Percentiles rank a stretch among this genome's conserved stretches.
Evolutionary conservation across 2,329 filamentous ascomycete genomes (phyloP).

Genomic region (Fusarium napiforme): DNA sequence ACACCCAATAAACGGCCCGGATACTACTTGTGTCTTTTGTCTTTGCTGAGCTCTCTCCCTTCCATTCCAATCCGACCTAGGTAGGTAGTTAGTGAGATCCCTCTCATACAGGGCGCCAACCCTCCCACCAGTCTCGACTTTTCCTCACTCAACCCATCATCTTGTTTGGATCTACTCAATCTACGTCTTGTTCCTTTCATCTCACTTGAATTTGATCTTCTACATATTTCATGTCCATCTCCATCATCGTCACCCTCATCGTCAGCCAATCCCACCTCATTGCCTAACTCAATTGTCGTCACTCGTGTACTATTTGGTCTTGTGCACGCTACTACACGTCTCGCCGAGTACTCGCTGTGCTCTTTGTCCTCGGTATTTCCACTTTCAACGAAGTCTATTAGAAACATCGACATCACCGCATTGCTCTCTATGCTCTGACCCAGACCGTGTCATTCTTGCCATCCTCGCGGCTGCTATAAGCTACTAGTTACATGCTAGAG

Average conservation of each 20-base stretch:
- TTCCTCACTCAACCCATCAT: neutral
- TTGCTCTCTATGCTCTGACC: slow-evolving; percentile 22
- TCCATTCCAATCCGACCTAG: slow-evolving; percentile 25
- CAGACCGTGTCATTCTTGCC: slow-evolving; percentile 7
- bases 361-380: neutral
- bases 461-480: neutral
- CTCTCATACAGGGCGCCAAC: slow-evolving; percentile 15
- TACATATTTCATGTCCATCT: neutral
- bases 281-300: slow-evolving; percentile 2
- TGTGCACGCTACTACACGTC: neutral
- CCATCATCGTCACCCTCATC: neutral
- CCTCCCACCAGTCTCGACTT: slow-evolving; percentile 4
- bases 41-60: slow-evolving; percentile 11
- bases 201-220: neutral
- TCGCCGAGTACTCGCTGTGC: slow-evolving; percentile 3
- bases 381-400: neutral
- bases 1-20: neutral
- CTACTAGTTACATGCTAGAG: slow-evolving; percentile 5
- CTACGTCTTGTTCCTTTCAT: neutral
- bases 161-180: neutral
- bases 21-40: neutral
- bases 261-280: neutral
- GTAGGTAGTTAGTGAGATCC: slow-evolving; percentile 1
- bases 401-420: slow-evolving; percentile 25
- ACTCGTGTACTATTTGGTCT: neutral